Conservation (phyloP, 352 stramenopile species). For the Pythium aristosporum region DNA sequence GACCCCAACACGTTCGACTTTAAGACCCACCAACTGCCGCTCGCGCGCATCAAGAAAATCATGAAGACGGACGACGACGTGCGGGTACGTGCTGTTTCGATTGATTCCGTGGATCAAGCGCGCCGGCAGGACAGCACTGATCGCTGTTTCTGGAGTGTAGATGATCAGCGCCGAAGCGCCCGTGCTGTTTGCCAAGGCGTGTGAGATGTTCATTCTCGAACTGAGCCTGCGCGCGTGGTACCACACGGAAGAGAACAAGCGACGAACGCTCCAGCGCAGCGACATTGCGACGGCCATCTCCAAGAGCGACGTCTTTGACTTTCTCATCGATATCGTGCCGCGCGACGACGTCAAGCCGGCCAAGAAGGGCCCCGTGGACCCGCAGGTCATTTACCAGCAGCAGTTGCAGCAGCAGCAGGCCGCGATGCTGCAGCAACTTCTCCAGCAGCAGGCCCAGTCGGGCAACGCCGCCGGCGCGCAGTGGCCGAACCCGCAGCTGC, state of each 20-base stretch:
- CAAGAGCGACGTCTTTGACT: slow-evolving; percentile 92
- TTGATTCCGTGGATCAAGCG: not conserved
- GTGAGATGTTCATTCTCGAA: slow-evolving; percentile 94
- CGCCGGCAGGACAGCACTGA: too few relatives aligned
- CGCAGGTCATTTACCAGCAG: slow-evolving; percentile 84
- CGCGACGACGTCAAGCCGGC: slow-evolving; percentile 85
- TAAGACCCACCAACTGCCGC: slow-evolving; percentile 88
- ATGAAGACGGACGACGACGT: slow-evolving; percentile 96
- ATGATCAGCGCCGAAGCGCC: slow-evolving; percentile 94
- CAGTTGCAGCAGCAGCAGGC: slow-evolving; percentile 87
- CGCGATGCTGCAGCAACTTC: slow-evolving; percentile 84
- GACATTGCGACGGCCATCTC: slow-evolving; percentile 90
- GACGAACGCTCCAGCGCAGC: slow-evolving; percentile 89
- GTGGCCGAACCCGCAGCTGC: slow-evolving; percentile 79
- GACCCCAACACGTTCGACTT: slow-evolving; percentile 85
- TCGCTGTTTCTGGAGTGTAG: slow-evolving; percentile 25
- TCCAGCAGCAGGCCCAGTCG: slow-evolving; percentile 78
- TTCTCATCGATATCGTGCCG: slow-evolving; percentile 91
- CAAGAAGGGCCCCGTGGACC: slow-evolving; percentile 78
- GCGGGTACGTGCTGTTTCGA: slow-evolving; percentile 33
- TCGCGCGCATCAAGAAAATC: slow-evolving; percentile 95
- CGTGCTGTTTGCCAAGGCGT: slow-evolving; percentile 93
- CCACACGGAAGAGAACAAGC: slow-evolving; percentile 92
- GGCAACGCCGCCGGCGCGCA: slow-evolving; percentile 46
- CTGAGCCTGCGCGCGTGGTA: slow-evolving; percentile 88